Evolutionary conservation across 1,284 basidiomycete genomes (phyloP).

Genomic region (Boletus semigastroideus): DNA sequence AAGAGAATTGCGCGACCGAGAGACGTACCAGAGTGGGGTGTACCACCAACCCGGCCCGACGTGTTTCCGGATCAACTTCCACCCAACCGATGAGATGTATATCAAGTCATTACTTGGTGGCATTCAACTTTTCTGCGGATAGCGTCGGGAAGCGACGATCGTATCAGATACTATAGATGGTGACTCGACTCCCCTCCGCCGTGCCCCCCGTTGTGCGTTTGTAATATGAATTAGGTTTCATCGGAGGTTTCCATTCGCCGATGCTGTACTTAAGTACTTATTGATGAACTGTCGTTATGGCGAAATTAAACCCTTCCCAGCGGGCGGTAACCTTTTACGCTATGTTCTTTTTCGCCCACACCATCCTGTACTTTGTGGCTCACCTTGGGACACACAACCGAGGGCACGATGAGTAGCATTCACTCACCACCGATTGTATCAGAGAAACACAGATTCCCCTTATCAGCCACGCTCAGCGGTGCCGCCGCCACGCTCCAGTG

Average conservation of each 20-base stretch:
- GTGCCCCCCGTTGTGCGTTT: neutral
- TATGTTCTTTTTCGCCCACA: neutral
- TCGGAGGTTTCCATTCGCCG: too few species aligned
- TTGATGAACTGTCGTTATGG: too few species aligned
- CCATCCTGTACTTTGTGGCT: neutral
- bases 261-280: too few species aligned
- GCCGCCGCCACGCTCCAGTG: conserved; percentile 17
- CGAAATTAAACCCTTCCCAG: too few species aligned
- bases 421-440: conserved; percentile 6
- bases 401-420: conserved; percentile 6
- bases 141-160: neutral
- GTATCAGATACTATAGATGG: neutral
- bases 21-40: conserved; percentile 88
- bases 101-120: neutral
- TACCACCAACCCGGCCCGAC: conserved; percentile 51
- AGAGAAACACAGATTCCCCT: conserved; percentile 21
- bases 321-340: too few species aligned
- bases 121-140: too few species aligned
- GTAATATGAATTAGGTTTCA: neutral
- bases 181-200: neutral
- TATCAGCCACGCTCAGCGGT: conserved; percentile 17
- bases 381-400: neutral
- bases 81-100: neutral
- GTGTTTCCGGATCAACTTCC: conserved; percentile 28
- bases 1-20: conserved; percentile 81